Evolutionary conservation across 441 rosid genomes (phyloP), one percentile per base, ranked within the genome.

Genomic region (California macrophylla): DNA sequence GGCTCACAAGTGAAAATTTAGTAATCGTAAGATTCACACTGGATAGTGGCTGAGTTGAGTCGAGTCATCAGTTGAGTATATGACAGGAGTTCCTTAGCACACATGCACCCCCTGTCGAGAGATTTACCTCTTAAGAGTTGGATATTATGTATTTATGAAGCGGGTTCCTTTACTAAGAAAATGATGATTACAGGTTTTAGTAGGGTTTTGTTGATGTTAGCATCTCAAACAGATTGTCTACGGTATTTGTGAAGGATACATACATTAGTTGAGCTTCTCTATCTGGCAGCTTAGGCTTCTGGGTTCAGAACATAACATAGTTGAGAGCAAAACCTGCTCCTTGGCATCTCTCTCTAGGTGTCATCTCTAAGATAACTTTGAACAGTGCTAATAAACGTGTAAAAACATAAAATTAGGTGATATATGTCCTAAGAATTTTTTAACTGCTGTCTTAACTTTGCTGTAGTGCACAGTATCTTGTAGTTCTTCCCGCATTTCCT

Each of bases 31-130:
- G 66, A 29, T 63, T 63, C 36, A 63, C n/a, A 29, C 1, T 29
- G 8, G 40, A 61, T 4, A 63, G 64, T 63, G 16, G 66, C 40
- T 63, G 38, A 63, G 65, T 28, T 63, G 16, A 63, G 21, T 28
- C 25, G 61, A 54, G 8, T 50, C 20, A 50, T 45, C n/a, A n/a
- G 58, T 32, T 4, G 58, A n/a, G 18, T 50, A 9, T 18, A 18
- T 50, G 47, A 40, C 47, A 40, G 47, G 13, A 40, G 47, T 40
- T 40, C 47, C 16, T 36, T 36, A 36, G 9, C 13, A 36, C 42
- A 36, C 42, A 36, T 36, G 8, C 10, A 13, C 47, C n/a, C 47
- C 47, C 47, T 50, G 6, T 1, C 5, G 58, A 50, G 62, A 56
- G 28, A 56, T 4, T 56, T 56, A 56, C 28, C 8, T 6, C 1